Evolutionary conservation across 805 yeast genomes (phyloP), one percentile per base, ranked within the genome.

Genomic region (Millerago galiae): DNA sequence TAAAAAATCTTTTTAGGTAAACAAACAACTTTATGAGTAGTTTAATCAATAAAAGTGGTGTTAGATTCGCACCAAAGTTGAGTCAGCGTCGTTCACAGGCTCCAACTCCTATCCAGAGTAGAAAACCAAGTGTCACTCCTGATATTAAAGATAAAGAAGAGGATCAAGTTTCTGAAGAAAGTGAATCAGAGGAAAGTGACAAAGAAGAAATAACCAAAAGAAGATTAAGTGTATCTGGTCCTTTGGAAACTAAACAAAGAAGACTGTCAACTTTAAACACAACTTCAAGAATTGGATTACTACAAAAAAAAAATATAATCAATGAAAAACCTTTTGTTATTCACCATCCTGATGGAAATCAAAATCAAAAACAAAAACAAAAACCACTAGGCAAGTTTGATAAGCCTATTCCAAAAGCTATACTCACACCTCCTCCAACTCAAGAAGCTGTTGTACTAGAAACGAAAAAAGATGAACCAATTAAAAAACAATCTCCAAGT

Each of bases 61-160:
- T 83, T 11, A 76, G 83, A 43, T 83, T 83, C 60, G 68, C 73
- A n/a, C 89, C 89, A 3, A 81, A 79, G 47, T 52, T 66, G 10
- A 69, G 61, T 38, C 68, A 67, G 44, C 68, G 73, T 51, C 63
- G 74, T 40, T 56, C 66, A 3, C 45, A 50, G 9, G 58, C 65
- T 2, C 36, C 43, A 3, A 33, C 34, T 8, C 53, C 51, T 8
- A 52, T 61, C 27, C 54, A 60, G 41, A 52, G 50, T 38, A 45
- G 54, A 1, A 48, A 59, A 7, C 27, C 44, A 4, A 25, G 34
- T 16, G 38, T 34, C n/a, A 28, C 24, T 41, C 15, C 32, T n/a
- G 15, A 43, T 43, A 16, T 38, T 25, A 27, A 30, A 45, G 30
- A 35, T 45, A 46, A 35, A n/a, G 38, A 43, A 6, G 39, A 33